Evolutionary conservation across 257 asterid species (phyloP).

Genomic region (Capsicum chinense): DNA sequence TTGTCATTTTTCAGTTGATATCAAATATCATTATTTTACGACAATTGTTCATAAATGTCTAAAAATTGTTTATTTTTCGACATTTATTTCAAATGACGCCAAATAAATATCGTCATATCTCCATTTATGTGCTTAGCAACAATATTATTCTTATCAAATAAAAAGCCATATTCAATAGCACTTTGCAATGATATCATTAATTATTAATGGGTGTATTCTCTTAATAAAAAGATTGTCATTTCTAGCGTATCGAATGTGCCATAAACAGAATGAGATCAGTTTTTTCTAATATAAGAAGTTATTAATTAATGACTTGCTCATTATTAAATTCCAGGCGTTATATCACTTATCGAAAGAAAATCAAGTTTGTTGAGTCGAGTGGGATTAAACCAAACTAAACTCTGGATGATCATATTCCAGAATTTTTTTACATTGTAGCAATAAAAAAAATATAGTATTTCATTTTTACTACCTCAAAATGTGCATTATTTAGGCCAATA

Average conservation of each 20-base stretch:
- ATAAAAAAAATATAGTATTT: too few species aligned
- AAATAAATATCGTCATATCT: too few species aligned
- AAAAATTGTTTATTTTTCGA: too few species aligned
- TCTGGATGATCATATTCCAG: too few species aligned
- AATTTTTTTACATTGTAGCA: not conserved
- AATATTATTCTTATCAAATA: not conserved
- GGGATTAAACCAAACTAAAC: too few species aligned
- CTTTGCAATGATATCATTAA: not conserved
- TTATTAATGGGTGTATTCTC: not conserved
- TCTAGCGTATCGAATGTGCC: not conserved
- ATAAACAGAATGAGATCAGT: too few species aligned
- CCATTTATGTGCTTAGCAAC: not conserved
- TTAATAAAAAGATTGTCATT: not conserved
- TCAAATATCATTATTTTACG: too few species aligned
- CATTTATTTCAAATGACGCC: too few species aligned
- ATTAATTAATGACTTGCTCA: not conserved
- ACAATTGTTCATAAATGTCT: too few species aligned
- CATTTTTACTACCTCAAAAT: not conserved
- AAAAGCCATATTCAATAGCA: not conserved
- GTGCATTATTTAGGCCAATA: not conserved
- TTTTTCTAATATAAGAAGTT: not conserved
- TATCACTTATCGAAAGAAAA: too few species aligned
- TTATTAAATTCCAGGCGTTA: too few species aligned
- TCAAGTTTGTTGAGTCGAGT: too few species aligned
- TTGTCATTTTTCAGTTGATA: conserved; percentile 10